Base-by-base conservation (phyloP, 1,284 basidiomycete species). In the Trichosporon sp. region DNA sequence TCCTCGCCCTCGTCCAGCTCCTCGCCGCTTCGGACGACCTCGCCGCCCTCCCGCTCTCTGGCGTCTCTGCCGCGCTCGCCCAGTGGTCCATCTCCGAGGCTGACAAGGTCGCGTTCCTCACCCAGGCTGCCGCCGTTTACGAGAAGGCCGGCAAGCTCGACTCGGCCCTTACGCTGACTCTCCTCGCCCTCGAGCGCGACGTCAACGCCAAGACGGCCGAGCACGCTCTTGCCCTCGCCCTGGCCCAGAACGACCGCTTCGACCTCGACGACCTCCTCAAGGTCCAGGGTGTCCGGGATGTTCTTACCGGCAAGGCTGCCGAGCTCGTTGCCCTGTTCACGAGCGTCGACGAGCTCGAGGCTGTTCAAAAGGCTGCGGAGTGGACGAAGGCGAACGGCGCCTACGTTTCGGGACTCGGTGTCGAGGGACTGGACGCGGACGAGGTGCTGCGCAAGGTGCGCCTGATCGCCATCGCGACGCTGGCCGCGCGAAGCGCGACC, bases 391-490 rank as follows among this genome's bases (percentile, higher is more conserved):
- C 82, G 31, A 88, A 93, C 81, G 74, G 85, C 0, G 85, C 83
- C 38, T 85, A 85, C 5, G 80, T 92, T 38, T 84, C 88, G 71
- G 88, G 89, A 75, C 87, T 91, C 77, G 85, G 92, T 91, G 74
- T 83, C 12, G 35, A 77, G n/a, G 73, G 75, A 19, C 78, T 84
- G 73, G 77, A 79, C 63, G 69, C 78, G 56, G 81, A 81, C 11
- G 87, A 89, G 69, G 86, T 96, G 31, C 89, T 91, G 79, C 89
- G 88, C 76, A 97, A 96, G 86, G 90, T 96, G 67, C 89, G 92
- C 63, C 87, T 95, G 5, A 86, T 96, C 59, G 90, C 90, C 5
- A 88, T 97, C 63, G 89, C 92, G 8, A 89, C 92, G 1, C 87
- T 96, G 35, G 92, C 89, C 35, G 91, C 92, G 77, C 86, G 90